Percentiles rank a stretch among this genome's conserved stretches.
phyloP scores from a whole-genome alignment of 495 filamentous ascomycete species.

The Tuber brumale region DNA sequence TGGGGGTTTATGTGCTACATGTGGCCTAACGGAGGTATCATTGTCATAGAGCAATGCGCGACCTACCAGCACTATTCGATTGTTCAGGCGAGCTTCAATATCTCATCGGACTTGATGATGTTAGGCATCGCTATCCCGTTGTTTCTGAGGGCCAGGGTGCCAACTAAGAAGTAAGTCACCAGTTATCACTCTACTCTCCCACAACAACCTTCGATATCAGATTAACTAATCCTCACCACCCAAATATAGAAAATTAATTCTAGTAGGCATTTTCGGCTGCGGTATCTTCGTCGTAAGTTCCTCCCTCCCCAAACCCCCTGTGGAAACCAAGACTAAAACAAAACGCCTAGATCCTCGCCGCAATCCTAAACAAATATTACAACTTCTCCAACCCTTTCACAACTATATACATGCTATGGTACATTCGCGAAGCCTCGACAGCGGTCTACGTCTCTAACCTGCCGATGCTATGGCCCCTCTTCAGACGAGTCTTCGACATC shows the following conservation, averaged over 20 bases:
- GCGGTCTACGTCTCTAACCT: conserved; percentile 49
- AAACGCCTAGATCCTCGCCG: conserved; percentile 43
- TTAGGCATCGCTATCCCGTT: conserved; percentile 47
- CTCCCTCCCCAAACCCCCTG: no score
- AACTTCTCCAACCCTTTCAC: conserved; percentile 46
- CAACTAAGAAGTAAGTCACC: conserved; percentile 38
- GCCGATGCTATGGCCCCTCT: conserved; percentile 48
- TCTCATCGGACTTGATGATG: conserved; percentile 49
- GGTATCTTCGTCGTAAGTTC: conserved; percentile 45
- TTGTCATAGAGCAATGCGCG: conserved; percentile 45
- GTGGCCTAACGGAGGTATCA: conserved; percentile 6
- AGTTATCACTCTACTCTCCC: not conserved
- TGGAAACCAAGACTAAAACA: not conserved
- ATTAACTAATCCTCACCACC: not conserved
- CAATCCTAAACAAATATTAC: conserved; percentile 48
- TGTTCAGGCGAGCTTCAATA: conserved; percentile 49
- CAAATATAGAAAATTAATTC: conserved; percentile 40
- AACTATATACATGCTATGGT: conserved; percentile 50
- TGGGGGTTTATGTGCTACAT: not conserved
- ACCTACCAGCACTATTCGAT: conserved; percentile 49
- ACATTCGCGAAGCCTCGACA: conserved; percentile 48
- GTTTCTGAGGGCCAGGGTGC: conserved; percentile 43
- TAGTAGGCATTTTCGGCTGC: conserved; percentile 47
- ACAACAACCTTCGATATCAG: no score
- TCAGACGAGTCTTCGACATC: conserved; percentile 50